Base-by-base conservation (phyloP, 345 rosid genomes). In the Arabis alpina region DNA sequence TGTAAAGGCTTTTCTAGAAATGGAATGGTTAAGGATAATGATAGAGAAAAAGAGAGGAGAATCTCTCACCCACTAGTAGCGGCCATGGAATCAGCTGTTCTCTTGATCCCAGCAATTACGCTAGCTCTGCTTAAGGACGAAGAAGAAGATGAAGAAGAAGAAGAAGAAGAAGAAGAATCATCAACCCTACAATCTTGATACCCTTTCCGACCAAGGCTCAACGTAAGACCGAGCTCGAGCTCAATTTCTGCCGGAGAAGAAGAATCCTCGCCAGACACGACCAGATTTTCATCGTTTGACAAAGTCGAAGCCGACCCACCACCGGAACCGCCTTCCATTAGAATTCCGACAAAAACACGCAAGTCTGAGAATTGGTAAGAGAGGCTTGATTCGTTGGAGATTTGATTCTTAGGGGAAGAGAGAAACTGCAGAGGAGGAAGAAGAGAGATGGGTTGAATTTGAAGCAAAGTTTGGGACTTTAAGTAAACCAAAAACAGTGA, bases 191-290 rank as follows among this genome's bases (percentile, higher is more conserved):
- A 77, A 71, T 75, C 80, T 23, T 64, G 64, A 65, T 61, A 74
- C 13, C 79, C 71, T 25, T 72, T 76, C 1, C 62, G 71, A 72
- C 82, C 84, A 10, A 88, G 79, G 64, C 88, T 81, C 80, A 92
- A 61, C 13, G 83, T 87, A 40, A 90, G 93, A 41, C 89, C 89
- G 43, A 83, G 76, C 45, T 87, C 90, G 3, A 85, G 80, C 64
- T 81, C 92, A 32, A 71, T 76, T 60, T 84, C 96, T 30, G 68
- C 77, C 0, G 95, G 89, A 68, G 77, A 78, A 30, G 93, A 90
- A 44, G 98, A 92, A 72, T 84, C 96, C 80, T 86, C 97, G 10
- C 87, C 86, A 3, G 96, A 89, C 30, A 85, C 76, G 14, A 74
- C 88, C 45, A 79, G 56, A 61, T 74, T 71, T 43, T 82, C 90